Conservation (phyloP, 1,139 yeast genomes). For the Geotrichum fermentans region DNA sequence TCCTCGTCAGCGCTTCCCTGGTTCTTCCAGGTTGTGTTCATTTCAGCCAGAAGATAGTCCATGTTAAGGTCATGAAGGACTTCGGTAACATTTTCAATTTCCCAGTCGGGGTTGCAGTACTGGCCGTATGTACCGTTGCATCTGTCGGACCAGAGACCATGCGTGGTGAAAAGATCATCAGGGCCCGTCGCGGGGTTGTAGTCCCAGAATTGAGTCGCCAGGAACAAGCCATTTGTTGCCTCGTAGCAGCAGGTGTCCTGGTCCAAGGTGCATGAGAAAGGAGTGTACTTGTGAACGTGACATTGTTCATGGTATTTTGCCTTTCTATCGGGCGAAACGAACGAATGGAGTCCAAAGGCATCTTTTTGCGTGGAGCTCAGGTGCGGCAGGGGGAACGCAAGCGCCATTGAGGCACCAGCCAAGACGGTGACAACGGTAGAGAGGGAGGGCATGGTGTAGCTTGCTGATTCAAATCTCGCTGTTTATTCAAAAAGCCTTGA, state of each 20-base stretch:
- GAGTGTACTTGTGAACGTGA: neutral
- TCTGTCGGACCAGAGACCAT: constrained; percentile 80
- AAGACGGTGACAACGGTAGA: neutral
- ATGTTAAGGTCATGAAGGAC: constrained; percentile 48
- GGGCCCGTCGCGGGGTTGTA: constrained; percentile 78
- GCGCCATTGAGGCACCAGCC: neutral
- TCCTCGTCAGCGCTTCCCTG: constrained; percentile 66
- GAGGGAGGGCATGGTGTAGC: neutral
- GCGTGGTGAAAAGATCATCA: constrained; percentile 70
- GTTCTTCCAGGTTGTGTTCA: constrained; percentile 71
- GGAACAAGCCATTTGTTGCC: constrained; percentile 75
- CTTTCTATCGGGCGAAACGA: neutral
- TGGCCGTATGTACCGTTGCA: constrained; percentile 71
- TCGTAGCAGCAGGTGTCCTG: constrained; percentile 67
- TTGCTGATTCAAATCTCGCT: neutral
- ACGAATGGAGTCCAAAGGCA: neutral
- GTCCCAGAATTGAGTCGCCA: constrained; percentile 94
- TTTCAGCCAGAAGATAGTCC: constrained; percentile 47
- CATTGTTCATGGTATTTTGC: neutral
- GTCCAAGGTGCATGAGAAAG: constrained; percentile 24
- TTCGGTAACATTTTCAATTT: constrained; percentile 49
- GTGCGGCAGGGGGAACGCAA: neutral
- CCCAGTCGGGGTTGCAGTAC: constrained; percentile 64
- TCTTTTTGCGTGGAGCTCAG: no score
- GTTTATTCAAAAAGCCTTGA: neutral